A percentile compares a stretch with the other conserved stretches of the same genome.
Conservation (phyloP, 306 rosid genomes). For the Inga leiocalycina region DNA sequence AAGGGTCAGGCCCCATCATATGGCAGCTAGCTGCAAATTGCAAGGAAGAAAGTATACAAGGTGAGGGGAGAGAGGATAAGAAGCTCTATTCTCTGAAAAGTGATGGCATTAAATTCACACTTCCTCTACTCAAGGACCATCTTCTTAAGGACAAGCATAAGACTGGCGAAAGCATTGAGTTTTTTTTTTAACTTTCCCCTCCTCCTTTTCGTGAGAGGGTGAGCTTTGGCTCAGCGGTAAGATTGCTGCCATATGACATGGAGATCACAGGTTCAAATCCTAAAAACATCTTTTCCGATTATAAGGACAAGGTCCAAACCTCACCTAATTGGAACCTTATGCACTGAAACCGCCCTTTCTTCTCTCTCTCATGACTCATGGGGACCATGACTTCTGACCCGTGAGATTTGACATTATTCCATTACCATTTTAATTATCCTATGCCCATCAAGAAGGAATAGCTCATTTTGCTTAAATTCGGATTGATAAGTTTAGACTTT, state of each 20-base stretch:
- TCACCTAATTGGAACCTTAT: too few species aligned
- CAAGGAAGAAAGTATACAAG: conserved; percentile 8
- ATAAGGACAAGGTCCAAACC: too few species aligned
- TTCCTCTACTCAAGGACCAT: conserved; percentile 33
- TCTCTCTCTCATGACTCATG: neutral
- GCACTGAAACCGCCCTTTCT: neutral
- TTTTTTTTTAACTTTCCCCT: too few species aligned
- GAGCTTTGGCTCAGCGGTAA: too few species aligned
- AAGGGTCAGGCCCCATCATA: conserved; percentile 28
- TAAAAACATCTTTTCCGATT: too few species aligned
- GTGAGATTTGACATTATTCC: conserved; percentile 2
- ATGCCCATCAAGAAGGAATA: neutral
- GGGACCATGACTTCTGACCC: neutral
- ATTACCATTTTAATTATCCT: neutral
- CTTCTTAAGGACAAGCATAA: conserved; percentile 14
- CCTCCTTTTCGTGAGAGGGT: too few species aligned
- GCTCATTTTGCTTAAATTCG: neutral
- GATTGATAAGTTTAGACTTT: neutral
- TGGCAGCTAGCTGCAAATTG: conserved; percentile 33
- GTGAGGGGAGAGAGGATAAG: conserved; percentile 37
- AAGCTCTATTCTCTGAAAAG: conserved; percentile 28
- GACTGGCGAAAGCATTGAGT: neutral
- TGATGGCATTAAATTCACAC: conserved; percentile 30
- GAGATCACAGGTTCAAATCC: too few species aligned
- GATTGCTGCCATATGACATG: too few species aligned